phyloP scores from a whole-genome alignment of 73 alveolate species.

The Paramecium caudatum region DNA sequence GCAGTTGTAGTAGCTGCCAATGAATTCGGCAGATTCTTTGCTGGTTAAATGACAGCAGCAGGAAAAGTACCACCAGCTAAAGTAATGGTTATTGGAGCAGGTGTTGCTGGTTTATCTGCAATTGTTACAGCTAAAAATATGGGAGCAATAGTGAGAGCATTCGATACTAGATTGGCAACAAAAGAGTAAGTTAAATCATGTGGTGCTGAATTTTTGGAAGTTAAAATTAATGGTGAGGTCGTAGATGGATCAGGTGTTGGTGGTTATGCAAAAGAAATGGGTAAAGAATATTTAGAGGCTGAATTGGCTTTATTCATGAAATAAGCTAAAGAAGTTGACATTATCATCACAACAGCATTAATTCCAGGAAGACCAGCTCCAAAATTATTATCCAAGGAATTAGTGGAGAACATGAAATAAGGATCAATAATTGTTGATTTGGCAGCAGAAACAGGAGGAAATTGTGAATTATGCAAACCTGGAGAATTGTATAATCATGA shows the following conservation, averaged over 20 bases:
- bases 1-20: slow-evolving; percentile 88
- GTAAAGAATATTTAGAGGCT: slow-evolving; percentile 77
- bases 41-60: slow-evolving; percentile 92
- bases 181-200: slow-evolving; percentile 82
- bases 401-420: slow-evolving; percentile 83
- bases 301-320: slow-evolving; percentile 80
- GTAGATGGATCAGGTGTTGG: slow-evolving; percentile 85
- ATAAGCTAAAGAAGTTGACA: slow-evolving; percentile 82
- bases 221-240: slow-evolving; percentile 81
- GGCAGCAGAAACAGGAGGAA: slow-evolving; percentile 92
- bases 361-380: slow-evolving; percentile 92
- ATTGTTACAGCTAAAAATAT: slow-evolving; percentile 85
- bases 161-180: slow-evolving; percentile 83
- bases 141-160: slow-evolving; percentile 83
- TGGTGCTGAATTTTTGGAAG: slow-evolving; percentile 89
- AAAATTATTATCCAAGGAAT: slow-evolving; percentile 78
- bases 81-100: slow-evolving; percentile 88
- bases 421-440: slow-evolving; percentile 88
- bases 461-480: slow-evolving; percentile 81
- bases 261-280: slow-evolving; percentile 86
- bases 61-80: slow-evolving; percentile 91
- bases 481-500: slow-evolving; percentile 79
- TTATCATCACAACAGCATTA: slow-evolving; percentile 86
- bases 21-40: slow-evolving; percentile 87
- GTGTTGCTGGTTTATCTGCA: slow-evolving; percentile 92